These are phyloP conservation scores for Infundibulicybe gibba DNA, from an alignment of 768 basidiomycete genomes.

Conservation along the genomic window DNA sequence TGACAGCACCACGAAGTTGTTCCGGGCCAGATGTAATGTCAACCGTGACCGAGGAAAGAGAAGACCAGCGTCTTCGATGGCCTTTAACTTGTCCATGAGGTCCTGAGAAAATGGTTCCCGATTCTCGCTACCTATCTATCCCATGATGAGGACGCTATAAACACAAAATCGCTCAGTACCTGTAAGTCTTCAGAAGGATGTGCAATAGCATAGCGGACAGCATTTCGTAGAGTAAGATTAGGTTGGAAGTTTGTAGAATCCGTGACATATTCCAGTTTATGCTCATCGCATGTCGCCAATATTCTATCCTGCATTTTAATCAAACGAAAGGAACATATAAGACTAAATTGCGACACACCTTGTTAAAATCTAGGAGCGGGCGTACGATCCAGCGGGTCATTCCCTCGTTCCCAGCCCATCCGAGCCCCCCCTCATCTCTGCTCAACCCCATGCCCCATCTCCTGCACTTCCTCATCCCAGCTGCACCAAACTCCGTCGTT, in stretches of 20 bases:
- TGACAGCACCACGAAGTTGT: conserved; percentile 34
- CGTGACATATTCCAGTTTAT: conserved; percentile 55
- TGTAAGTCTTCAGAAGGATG: conserved; percentile 6
- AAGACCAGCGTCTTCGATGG: conserved; percentile 25
- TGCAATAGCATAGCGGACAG: conserved; percentile 51
- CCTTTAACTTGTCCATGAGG: conserved; percentile 26
- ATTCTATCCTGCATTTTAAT: conserved; percentile 59
- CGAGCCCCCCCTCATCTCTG: conserved; percentile 22
- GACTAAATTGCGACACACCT: conserved; percentile 39
- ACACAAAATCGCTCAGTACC: conserved; percentile 12
- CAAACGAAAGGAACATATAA: not conserved
- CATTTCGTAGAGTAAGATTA: conserved; percentile 66
- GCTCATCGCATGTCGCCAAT: conserved; percentile 70
- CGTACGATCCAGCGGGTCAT: conserved; percentile 70
- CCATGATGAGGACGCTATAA: not conserved
- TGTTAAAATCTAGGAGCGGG: conserved; percentile 63
- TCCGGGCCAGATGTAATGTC: conserved; percentile 26
- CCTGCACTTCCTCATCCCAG: conserved; percentile 64
- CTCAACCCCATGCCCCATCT: conserved; percentile 77
- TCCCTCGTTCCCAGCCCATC: conserved; percentile 48
- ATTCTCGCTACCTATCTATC: conserved; percentile 2
- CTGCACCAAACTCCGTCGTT: conserved; percentile 51
- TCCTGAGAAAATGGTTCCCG: conserved; percentile 19
- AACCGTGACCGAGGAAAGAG: conserved; percentile 25
- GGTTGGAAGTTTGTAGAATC: conserved; percentile 79